phyloP scores from a whole-genome alignment of 257 asterid species.

The Nicotiana obtusifolia region DNA sequence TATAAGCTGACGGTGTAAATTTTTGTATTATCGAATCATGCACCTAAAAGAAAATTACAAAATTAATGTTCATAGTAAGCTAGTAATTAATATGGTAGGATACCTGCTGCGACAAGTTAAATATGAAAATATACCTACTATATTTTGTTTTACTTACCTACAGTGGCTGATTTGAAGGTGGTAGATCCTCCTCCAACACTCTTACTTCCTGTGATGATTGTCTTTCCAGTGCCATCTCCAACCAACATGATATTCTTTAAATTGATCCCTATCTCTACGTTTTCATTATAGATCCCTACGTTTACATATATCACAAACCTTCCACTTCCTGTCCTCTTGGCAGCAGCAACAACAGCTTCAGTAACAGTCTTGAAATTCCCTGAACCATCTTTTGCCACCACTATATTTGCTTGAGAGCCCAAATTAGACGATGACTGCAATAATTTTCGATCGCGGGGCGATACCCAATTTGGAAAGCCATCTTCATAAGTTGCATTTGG shows the following conservation, averaged over 20 bases:
- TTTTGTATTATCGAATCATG: too few relatives aligned
- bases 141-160: constrained; percentile 42
- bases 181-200: constrained; percentile 74
- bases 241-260: constrained; percentile 54
- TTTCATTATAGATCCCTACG: constrained; percentile 65
- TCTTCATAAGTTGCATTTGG: constrained; percentile 5
- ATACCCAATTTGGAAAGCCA: constrained; percentile 66
- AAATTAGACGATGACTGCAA: neutral
- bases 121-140: too few relatives aligned
- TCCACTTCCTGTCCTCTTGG: constrained; percentile 33
- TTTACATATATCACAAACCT: constrained; percentile 64
- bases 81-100: too few relatives aligned
- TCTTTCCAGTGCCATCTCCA: constrained; percentile 86
- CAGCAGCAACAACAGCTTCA: constrained; percentile 46
- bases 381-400: constrained; percentile 29
- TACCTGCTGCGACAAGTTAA: constrained; percentile 52
- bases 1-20: too few relatives aligned
- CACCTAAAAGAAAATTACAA: too few relatives aligned
- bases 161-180: constrained; percentile 78
- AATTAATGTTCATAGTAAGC: too few relatives aligned
- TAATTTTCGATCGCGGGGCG: constrained; percentile 42
- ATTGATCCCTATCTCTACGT: constrained; percentile 41
- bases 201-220: constrained; percentile 72
- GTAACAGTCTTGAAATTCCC: constrained; percentile 49
- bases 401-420: constrained; percentile 2